Conservation (phyloP, 108 stramenopile species). For the Nitzschia sp. region DNA sequence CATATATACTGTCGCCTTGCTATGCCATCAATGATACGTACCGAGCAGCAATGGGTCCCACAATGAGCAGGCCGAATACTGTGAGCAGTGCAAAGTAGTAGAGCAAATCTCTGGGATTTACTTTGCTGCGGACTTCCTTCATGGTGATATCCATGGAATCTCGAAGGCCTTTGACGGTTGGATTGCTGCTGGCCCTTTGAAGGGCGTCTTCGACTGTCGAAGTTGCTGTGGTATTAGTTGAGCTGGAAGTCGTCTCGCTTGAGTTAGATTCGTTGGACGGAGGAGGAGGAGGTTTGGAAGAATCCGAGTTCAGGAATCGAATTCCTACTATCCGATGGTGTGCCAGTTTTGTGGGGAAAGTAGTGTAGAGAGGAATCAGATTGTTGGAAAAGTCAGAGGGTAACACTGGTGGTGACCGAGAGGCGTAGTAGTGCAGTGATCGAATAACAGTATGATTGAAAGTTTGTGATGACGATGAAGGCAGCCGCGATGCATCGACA, state of each 20-base stretch:
- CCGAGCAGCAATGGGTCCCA: slow-evolving; percentile 27
- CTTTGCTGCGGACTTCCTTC: slow-evolving; percentile 13
- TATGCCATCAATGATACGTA: slow-evolving; percentile 11
- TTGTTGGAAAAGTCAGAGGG: neutral
- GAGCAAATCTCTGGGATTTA: slow-evolving; percentile 26
- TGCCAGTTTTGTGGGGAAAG: neutral
- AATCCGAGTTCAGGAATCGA: slow-evolving; percentile 1
- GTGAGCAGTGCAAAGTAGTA: slow-evolving; percentile 36
- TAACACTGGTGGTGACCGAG: neutral
- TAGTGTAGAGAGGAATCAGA: slow-evolving; percentile 7
- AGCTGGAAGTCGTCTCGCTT: neutral
- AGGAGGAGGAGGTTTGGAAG: neutral
- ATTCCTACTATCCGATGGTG: neutral
- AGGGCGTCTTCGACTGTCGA: too few species aligned
- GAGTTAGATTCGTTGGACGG: neutral
- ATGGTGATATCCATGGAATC: slow-evolving; percentile 26
- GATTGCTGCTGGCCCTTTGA: too few species aligned
- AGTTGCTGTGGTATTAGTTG: neutral
- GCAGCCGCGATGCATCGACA: neutral
- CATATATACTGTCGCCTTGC: neutral
- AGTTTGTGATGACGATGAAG: neutral
- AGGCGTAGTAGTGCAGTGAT: neutral
- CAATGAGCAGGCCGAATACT: slow-evolving; percentile 22
- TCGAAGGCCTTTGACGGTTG: neutral
- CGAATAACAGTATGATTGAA: neutral